Evolutionary conservation across 192 early-diverging fungal species (phyloP).

Genomic region (Coemansia erecta): DNA sequence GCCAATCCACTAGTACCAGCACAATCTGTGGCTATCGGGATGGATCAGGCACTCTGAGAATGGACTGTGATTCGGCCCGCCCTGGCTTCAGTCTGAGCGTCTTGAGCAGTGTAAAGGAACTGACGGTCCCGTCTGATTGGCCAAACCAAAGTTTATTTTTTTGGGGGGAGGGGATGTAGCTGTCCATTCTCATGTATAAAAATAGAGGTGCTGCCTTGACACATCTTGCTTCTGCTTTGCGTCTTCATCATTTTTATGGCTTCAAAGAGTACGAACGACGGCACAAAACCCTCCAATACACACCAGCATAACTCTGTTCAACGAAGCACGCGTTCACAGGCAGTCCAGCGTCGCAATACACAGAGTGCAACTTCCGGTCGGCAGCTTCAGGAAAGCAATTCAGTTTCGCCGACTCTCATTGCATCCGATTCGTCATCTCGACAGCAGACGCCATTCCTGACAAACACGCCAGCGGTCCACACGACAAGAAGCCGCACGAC

Average conservation of each 20-base stretch:
- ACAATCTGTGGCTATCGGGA: no score
- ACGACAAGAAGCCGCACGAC: background rate
- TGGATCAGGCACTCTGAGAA: no score
- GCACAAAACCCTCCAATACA: background rate
- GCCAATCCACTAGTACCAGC: no score
- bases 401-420: conserved; percentile 4
- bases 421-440: conserved; percentile 15
- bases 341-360: conserved; percentile 23
- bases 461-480: background rate
- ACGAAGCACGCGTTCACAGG: conserved; percentile 6
- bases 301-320: background rate
- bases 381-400: conserved; percentile 12
- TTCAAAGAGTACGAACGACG: background rate
- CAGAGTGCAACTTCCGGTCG: conserved; percentile 1
- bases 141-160: no score
- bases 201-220: no score
- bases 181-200: no score
- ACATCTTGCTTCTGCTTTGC: no score
- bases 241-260: conserved; percentile 5
- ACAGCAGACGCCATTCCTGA: conserved; percentile 1
- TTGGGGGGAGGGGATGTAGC: no score
- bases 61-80: no score
- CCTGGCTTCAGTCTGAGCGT: no score
- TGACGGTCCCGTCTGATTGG: no score
- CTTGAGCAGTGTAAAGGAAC: no score